phyloP scores from a whole-genome alignment of 345 rosid genomes.

The Pelargonium nanum region DNA sequence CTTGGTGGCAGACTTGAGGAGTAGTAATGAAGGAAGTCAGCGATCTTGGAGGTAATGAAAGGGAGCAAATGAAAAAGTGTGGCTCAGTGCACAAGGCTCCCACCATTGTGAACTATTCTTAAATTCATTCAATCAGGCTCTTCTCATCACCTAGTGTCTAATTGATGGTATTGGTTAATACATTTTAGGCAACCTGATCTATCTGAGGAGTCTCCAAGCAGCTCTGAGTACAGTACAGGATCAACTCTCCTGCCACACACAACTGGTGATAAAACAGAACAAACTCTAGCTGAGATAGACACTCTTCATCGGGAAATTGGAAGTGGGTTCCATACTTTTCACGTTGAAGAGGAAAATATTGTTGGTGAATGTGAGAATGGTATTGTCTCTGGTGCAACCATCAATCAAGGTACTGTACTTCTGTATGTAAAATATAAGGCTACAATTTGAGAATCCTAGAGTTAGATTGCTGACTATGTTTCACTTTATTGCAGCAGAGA shows the following conservation, averaged over 20 bases:
- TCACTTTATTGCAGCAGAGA: constrained; percentile 23
- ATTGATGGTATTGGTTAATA: constrained; percentile 10
- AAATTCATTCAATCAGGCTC: neutral
- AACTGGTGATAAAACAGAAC: constrained; percentile 35
- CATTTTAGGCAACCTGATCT: constrained; percentile 64
- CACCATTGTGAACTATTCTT: no score
- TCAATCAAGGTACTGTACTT: constrained; percentile 34
- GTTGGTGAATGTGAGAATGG: constrained; percentile 28
- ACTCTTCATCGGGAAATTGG: constrained; percentile 28
- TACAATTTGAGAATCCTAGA: neutral
- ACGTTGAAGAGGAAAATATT: constrained; percentile 17
- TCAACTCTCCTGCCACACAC: constrained; percentile 41
- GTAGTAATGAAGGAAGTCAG: constrained; percentile 48
- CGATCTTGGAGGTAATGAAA: constrained; percentile 64
- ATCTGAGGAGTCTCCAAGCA: constrained; percentile 70
- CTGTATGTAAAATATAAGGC: neutral
- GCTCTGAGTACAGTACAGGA: constrained; percentile 85
- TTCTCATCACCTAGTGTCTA: constrained; percentile 12
- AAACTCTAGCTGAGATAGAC: constrained; percentile 30
- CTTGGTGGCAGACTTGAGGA: constrained; percentile 53
- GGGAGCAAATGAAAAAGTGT: neutral
- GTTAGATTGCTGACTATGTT: neutral
- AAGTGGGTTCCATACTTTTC: constrained; percentile 14
- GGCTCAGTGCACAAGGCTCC: no score
- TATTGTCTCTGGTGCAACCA: constrained; percentile 24